Evolutionary conservation across 768 basidiomycete species (phyloP), one percentile per base, ranked within the genome.

Genomic region (Collybia sp.): DNA sequence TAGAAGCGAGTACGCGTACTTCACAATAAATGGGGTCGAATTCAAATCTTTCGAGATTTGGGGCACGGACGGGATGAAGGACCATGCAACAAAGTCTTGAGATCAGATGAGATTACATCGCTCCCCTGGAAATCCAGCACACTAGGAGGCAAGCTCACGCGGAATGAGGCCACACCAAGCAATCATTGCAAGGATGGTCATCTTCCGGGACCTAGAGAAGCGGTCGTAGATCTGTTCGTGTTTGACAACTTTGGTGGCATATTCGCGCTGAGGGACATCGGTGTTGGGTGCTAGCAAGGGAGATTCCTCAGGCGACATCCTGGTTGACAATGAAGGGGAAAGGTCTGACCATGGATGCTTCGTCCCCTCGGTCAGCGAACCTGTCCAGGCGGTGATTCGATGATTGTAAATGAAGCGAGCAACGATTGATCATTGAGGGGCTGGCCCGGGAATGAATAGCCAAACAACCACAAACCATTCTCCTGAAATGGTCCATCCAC

Each of bases 31-130:
- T 90, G 85, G 13, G n/a, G n/a, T n/a, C n/a, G n/a, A n/a, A n/a
- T n/a, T n/a, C n/a, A n/a, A n/a, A n/a, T n/a, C n/a, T n/a, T 57
- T 64, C 4, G 86, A 77, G 35, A 91, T 79, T 37, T 83, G 73
- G 0, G 85, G 83, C 40, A 89, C 82, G 0, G 79, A 79, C 0
- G 86, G 86, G 2, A 87, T 71, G 58, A 89, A 87, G 0, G 77
- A 77, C 0, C 77, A 80, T 6, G 76, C 67, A 1, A 83, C 77
- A 47, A 89, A 79, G 30, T 83, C 86, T 89, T 12, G 19, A 12
- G 6, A 16, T 12, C 12, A 10, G 12, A 2, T 17, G 25, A 9
- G 12, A n/a, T 25, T 2, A 45, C 8, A n/a, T 16, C 16, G 16
- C 11, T 5, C 30, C 4, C 18, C 6, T 16, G 2, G 11, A 39